These are phyloP conservation scores for Aspergillus latus DNA, from an alignment of 2,329 filamentous ascomycete genomes.

Conservation along the genomic window DNA sequence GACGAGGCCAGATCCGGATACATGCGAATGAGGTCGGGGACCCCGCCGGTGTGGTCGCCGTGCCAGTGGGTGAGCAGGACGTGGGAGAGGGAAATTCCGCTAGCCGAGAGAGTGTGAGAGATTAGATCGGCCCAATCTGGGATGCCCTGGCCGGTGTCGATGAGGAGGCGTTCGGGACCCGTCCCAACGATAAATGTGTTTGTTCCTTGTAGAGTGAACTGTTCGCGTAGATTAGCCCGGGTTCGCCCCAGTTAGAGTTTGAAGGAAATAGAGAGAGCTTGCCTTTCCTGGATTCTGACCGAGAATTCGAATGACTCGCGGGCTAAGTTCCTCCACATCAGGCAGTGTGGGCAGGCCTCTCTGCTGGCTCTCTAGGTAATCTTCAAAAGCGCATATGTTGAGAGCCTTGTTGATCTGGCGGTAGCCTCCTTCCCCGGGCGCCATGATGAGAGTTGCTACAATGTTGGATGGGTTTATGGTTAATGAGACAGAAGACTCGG, in stretches of 20 bases:
- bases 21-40: constrained; percentile 38
- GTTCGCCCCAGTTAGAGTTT: too few species aligned
- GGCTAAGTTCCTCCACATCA: constrained; percentile 40
- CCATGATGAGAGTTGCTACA: not conserved
- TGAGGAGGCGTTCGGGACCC: constrained; percentile 24
- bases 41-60: constrained; percentile 46
- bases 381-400: not conserved
- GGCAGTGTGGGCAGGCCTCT: constrained; percentile 33
- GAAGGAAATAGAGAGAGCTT: not conserved
- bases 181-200: constrained; percentile 42
- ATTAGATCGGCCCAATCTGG: not conserved
- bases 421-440: not conserved
- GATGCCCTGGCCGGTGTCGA: constrained; percentile 32
- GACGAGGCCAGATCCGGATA: constrained; percentile 28
- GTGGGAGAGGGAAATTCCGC: constrained; percentile 39
- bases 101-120: constrained; percentile 23
- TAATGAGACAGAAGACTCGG: too few species aligned
- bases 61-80: constrained; percentile 49
- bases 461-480: too few species aligned
- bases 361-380: not conserved
- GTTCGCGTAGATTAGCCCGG: not conserved
- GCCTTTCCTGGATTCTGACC: constrained; percentile 42
- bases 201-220: constrained; percentile 34
- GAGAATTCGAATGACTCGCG: constrained; percentile 42
- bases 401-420: too few species aligned